These are phyloP conservation scores for Fistulina hepatica DNA, from an alignment of 1,284 basidiomycete genomes.

Conservation along the genomic window DNA sequence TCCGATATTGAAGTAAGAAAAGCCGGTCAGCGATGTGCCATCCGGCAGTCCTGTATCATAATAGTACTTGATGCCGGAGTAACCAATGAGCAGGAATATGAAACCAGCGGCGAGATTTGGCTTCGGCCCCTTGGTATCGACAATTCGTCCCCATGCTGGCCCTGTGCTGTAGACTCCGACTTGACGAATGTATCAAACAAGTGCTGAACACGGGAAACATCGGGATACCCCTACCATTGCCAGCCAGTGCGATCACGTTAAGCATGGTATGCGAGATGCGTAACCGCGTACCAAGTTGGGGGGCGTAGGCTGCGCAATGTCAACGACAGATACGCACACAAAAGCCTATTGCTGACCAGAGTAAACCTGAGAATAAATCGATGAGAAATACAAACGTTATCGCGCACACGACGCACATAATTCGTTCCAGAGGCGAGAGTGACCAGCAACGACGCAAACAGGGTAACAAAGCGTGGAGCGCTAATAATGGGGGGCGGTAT, in stretches of 20 bases:
- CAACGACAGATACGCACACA: constrained; percentile 6
- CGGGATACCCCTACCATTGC: constrained; percentile 35
- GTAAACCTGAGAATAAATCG: constrained; percentile 24
- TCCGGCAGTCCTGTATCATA: constrained; percentile 33
- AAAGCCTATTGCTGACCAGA: constrained; percentile 28
- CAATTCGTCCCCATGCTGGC: constrained; percentile 52
- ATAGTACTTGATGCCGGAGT: constrained; percentile 46
- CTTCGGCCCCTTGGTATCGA: constrained; percentile 51
- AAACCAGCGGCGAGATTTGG: constrained; percentile 36
- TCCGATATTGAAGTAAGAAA: constrained; percentile 21
- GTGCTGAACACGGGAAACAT: constrained; percentile 6
- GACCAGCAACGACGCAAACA: constrained; percentile 37
- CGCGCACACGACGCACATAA: constrained; percentile 33
- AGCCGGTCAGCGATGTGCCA: constrained; percentile 23
- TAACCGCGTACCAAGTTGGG: constrained; percentile 55
- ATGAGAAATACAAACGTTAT: constrained; percentile 1
- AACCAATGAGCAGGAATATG: constrained; percentile 43
- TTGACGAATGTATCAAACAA: constrained; percentile 18
- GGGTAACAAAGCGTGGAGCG: constrained; percentile 26
- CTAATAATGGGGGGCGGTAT: constrained; percentile 26
- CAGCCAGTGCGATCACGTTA: constrained; percentile 55
- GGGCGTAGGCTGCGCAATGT: constrained; percentile 47
- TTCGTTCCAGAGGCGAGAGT: constrained; percentile 50
- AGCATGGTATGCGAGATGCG: constrained; percentile 57
- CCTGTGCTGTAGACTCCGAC: constrained; percentile 46